Percentiles rank a stretch among this genome's conserved stretches.
These are phyloP conservation scores for Imleria badia DNA, from an alignment of 768 basidiomycete species.

Conservation along the genomic window DNA sequence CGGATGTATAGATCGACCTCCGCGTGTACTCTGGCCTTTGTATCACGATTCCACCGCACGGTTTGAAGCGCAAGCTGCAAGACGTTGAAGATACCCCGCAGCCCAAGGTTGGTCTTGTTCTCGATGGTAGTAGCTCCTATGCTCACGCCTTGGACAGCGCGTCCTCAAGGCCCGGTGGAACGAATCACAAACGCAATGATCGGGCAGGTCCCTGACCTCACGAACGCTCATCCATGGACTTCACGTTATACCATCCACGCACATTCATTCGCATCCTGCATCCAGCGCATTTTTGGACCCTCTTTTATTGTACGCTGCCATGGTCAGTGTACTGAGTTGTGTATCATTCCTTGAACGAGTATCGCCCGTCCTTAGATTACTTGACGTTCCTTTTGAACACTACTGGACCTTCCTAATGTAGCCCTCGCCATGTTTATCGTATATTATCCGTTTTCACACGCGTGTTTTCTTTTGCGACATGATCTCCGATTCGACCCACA, in stretches of 20 bases:
- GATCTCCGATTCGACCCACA: no score
- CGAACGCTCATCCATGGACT: not conserved
- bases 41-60: conserved; percentile 23
- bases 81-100: conserved; percentile 9
- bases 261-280: not conserved
- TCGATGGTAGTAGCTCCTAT: not conserved
- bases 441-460: not conserved
- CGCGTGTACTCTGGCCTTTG: conserved; percentile 19
- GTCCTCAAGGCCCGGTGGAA: conserved; percentile 18
- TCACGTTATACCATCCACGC: conserved; percentile 6
- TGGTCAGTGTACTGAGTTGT: not conserved
- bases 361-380: not conserved
- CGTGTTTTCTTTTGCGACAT: conserved; percentile 22
- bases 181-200: conserved; percentile 6
- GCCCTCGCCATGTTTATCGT: not conserved
- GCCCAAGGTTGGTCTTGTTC: conserved; percentile 19
- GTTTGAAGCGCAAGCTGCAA: conserved; percentile 25
- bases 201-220: not conserved
- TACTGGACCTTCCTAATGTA: conserved; percentile 14
- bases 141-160: conserved; percentile 13
- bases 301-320: not conserved
- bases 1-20: conserved; percentile 1
- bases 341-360: conserved; percentile 1
- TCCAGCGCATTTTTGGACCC: not conserved
- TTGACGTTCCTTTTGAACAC: not conserved